Evolutionary conservation across 2,329 filamentous ascomycete genomes (phyloP).

Genomic region (Pyrenochaeta sp.): DNA sequence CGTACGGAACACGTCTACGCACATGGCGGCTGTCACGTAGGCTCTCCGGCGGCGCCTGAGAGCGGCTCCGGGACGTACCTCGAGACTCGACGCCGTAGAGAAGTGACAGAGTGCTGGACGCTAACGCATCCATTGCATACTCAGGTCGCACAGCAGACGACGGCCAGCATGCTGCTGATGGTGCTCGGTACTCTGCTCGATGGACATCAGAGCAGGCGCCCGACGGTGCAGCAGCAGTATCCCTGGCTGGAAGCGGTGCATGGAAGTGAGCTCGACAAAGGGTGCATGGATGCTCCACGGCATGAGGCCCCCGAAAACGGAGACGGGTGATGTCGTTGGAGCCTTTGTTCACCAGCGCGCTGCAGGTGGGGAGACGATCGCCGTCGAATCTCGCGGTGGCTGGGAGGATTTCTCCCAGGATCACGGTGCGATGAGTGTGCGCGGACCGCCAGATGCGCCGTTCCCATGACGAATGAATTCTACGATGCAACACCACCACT

Average conservation of each 20-base stretch:
- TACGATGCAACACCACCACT: slow-evolving; percentile 45
- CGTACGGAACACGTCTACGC: slow-evolving; percentile 39
- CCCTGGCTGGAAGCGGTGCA: neutral
- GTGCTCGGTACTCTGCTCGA: neutral
- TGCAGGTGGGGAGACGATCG: slow-evolving; percentile 38
- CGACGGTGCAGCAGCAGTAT: slow-evolving; percentile 6
- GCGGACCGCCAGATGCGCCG: slow-evolving; percentile 28
- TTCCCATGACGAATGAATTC: slow-evolving; percentile 38
- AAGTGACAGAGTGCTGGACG: slow-evolving; percentile 27
- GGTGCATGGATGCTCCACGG: slow-evolving; percentile 17
- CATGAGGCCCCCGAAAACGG: slow-evolving; percentile 21
- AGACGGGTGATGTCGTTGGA: slow-evolving; percentile 26
- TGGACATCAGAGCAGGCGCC: neutral
- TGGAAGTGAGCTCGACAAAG: neutral
- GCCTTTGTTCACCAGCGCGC: slow-evolving; percentile 16
- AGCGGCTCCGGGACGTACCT: slow-evolving; percentile 25
- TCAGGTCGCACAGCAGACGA: slow-evolving; percentile 38
- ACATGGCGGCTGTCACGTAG: slow-evolving; percentile 43
- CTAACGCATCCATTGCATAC: slow-evolving; percentile 31
- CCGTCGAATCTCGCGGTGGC: slow-evolving; percentile 40
- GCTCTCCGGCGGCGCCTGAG: slow-evolving; percentile 15
- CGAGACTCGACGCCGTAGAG: slow-evolving; percentile 29
- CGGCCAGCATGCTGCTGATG: slow-evolving; percentile 9
- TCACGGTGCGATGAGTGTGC: slow-evolving; percentile 8
- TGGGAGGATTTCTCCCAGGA: slow-evolving; percentile 39